Percentiles rank a stretch among this genome's conserved stretches.
These are phyloP conservation scores for Erysimum cheiri DNA, from an alignment of 441 rosid genomes.

Conservation along the genomic window DNA sequence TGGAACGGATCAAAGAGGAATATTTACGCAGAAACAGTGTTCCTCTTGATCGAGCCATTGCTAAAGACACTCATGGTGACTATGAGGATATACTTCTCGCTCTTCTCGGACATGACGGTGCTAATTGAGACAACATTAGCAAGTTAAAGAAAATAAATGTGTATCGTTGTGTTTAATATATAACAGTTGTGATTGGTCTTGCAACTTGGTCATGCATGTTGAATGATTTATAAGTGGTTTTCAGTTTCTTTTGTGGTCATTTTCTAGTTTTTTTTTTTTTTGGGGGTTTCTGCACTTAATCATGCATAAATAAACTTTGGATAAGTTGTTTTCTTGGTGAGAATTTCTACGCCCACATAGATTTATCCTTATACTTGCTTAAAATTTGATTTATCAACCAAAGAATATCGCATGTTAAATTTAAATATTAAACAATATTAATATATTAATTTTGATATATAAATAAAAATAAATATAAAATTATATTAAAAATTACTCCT, in stretches of 20 bases:
- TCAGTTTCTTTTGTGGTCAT: not conserved
- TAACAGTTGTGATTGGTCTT: constrained; percentile 26
- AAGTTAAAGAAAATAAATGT: not conserved
- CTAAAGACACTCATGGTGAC: constrained; percentile 79
- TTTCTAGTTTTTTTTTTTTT: no score
- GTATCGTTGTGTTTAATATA: constrained; percentile 24
- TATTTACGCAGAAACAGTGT: constrained; percentile 71
- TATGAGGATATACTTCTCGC: constrained; percentile 83
- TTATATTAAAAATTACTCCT: not conserved
- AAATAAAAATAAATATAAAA: not conserved
- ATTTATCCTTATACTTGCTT: no score
- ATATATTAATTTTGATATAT: not conserved
- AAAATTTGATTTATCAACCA: no score
- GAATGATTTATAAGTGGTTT: not conserved
- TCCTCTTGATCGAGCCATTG: constrained; percentile 66
- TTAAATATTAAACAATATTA: not conserved
- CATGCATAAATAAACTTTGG: no score
- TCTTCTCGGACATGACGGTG: constrained; percentile 67
- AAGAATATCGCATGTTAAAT: no score
- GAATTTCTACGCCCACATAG: no score
- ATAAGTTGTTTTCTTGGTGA: no score
- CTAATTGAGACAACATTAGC: constrained; percentile 36
- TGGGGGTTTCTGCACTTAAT: not conserved
- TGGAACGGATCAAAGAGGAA: constrained; percentile 74
- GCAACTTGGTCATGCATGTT: constrained; percentile 23